Conservation (phyloP, 257 asterid species). For the Salvia miltiorrhiza region DNA sequence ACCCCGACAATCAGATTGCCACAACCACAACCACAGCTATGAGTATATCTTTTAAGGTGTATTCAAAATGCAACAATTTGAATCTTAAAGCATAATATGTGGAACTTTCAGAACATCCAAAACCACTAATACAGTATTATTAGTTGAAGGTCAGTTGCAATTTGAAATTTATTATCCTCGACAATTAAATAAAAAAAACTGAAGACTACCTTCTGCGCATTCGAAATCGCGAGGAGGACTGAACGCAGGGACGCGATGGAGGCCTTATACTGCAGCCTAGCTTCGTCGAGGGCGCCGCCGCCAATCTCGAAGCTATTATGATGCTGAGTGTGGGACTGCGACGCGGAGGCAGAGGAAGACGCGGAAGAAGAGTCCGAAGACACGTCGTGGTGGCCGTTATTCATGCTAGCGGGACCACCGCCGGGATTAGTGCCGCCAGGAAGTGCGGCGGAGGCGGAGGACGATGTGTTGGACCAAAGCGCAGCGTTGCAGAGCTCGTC, state of each 20-base stretch:
- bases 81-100: background rate
- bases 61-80: background rate
- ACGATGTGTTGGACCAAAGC: slow-evolving; percentile 63
- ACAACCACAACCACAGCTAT: background rate
- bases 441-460: slow-evolving; percentile 22
- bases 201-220: slow-evolving; percentile 53
- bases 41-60: background rate
- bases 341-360: slow-evolving; percentile 41
- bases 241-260: slow-evolving; percentile 70
- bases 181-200: background rate
- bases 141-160: background rate
- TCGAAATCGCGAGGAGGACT: slow-evolving; percentile 58
- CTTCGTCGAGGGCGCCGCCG: slow-evolving; percentile 88
- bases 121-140: background rate
- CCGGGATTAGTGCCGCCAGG: slow-evolving; percentile 5
- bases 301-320: slow-evolving; percentile 53
- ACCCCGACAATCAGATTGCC: background rate
- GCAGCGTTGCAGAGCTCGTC: slow-evolving; percentile 87
- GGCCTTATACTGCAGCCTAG: slow-evolving; percentile 70
- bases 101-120: background rate
- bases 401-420: slow-evolving; percentile 18
- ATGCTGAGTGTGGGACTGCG: slow-evolving; percentile 21
- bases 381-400: slow-evolving; percentile 31
- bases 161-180: background rate
- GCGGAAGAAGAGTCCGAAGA: slow-evolving; percentile 28